Evolutionary conservation across 176 grass and related monocot species (phyloP), one percentile per base, ranked within the genome.

Genomic region (Phoenix roebelenii): DNA sequence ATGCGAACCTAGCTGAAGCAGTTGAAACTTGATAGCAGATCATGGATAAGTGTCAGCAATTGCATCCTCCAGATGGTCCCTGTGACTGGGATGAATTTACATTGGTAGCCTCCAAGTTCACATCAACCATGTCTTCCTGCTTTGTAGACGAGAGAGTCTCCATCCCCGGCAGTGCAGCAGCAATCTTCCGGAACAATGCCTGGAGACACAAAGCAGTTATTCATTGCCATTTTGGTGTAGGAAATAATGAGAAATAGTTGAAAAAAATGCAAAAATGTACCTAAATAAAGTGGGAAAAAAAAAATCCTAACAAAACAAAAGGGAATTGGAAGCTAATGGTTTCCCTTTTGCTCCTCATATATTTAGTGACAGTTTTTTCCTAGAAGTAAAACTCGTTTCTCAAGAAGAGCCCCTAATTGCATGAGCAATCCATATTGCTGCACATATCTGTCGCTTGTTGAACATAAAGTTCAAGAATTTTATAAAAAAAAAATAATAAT

Each of bases 111-210:
- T 80, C 92, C 70, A 98, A 72, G 69, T 98, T 98, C 35, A 98
- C 93, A 62, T 98, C 88, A 48, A 98, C 84, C 87, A 98, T 82
- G 60, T 89, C 93, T 67, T 92, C 93, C 63, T 98, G 93, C 75
- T 92, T 98, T 25, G 93, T 74, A 50, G 93, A 85, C 23, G 87
- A 92, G 53, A 98, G 79, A 48, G 81, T 85, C 67, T 98, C 93
- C 93, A 98, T 98, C 52, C 93, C 93, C 16, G 93, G 93, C 60
- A 98, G 74, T 58, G 93, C 87, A 71, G 87, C 88, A 15, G 93
- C 93, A 60, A 98, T 98, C 73, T 98, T 98, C 55, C 93, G 84
- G 68, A 98, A 98, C 32, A 98, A 59, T 16, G 93, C 87, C 88
- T 97, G 80, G 23, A 71, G 30, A 5, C 18, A 50, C 20, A 9